phyloP scores from a whole-genome alignment of 345 rosid genomes.

The Brassica rapa region DNA sequence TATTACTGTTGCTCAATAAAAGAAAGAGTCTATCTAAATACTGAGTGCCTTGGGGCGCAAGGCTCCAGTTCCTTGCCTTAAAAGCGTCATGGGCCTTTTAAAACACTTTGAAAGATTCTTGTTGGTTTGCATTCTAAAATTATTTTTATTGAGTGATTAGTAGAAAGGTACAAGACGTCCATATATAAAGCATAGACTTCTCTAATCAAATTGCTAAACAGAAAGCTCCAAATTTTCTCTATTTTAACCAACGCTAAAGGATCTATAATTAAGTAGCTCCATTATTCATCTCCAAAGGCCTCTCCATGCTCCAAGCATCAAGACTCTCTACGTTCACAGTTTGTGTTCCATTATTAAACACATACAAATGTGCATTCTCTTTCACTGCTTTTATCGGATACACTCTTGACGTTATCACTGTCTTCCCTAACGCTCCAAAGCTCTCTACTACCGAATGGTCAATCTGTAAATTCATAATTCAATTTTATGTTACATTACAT shows the following conservation, averaged over 20 bases:
- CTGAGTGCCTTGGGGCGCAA: too few species aligned
- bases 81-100: background rate
- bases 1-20: too few species aligned
- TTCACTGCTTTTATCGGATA: constrained; percentile 62
- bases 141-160: constrained; percentile 13
- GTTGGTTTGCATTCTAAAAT: background rate
- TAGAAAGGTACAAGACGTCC: constrained; percentile 13
- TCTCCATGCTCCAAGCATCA: constrained; percentile 76
- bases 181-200: background rate
- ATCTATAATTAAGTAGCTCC: constrained; percentile 16
- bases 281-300: constrained; percentile 48
- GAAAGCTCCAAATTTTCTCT: background rate
- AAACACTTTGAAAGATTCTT: background rate
- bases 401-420: constrained; percentile 69
- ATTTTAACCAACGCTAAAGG: background rate
- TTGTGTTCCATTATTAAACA: constrained; percentile 74
- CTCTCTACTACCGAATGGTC: constrained; percentile 82
- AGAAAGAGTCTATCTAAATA: too few species aligned
- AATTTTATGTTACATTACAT: background rate
- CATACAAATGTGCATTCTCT: constrained; percentile 56
- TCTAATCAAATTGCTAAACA: background rate
- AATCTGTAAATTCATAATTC: constrained; percentile 41
- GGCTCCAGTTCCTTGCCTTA: too few species aligned
- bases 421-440: constrained; percentile 71
- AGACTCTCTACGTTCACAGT: constrained; percentile 54